Percentiles rank a stretch among this genome's conserved stretches.
Evolutionary conservation across 169 alveolate species (phyloP).

Genomic region (Plasmodium vinckei): DNA sequence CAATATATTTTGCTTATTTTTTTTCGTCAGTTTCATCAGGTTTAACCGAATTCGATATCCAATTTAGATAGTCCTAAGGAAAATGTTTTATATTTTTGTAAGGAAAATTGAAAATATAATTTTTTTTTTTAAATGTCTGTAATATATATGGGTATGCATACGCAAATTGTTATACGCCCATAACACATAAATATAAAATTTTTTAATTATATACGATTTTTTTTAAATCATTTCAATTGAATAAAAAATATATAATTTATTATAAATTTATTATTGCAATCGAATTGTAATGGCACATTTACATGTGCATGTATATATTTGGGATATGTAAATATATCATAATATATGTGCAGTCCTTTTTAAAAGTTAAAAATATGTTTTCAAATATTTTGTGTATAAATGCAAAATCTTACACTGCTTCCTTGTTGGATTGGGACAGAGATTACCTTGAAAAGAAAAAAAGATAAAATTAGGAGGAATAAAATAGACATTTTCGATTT

Average conservation of each 20-base stretch:
- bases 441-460: constrained; percentile 36
- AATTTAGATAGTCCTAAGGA: constrained; percentile 54
- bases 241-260: too few relatives aligned
- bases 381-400: too few relatives aligned
- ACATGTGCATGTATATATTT: too few relatives aligned
- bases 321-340: too few relatives aligned
- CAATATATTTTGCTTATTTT: not conserved
- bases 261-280: too few relatives aligned
- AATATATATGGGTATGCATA: not conserved
- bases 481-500: not conserved
- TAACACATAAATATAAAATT: too few relatives aligned
- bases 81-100: not conserved
- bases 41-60: constrained; percentile 54
- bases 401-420: constrained; percentile 31
- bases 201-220: too few relatives aligned
- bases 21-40: constrained; percentile 1
- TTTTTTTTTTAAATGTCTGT: not conserved
- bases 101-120: not conserved
- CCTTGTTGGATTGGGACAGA: constrained; percentile 71
- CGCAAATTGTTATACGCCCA: too few relatives aligned
- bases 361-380: too few relatives aligned
- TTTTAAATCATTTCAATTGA: too few relatives aligned
- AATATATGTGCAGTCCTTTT: too few relatives aligned
- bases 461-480: not conserved
- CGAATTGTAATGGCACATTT: too few relatives aligned